Evolutionary conservation across 441 rosid species (phyloP).

Genomic region (Populus trichocarpa): DNA sequence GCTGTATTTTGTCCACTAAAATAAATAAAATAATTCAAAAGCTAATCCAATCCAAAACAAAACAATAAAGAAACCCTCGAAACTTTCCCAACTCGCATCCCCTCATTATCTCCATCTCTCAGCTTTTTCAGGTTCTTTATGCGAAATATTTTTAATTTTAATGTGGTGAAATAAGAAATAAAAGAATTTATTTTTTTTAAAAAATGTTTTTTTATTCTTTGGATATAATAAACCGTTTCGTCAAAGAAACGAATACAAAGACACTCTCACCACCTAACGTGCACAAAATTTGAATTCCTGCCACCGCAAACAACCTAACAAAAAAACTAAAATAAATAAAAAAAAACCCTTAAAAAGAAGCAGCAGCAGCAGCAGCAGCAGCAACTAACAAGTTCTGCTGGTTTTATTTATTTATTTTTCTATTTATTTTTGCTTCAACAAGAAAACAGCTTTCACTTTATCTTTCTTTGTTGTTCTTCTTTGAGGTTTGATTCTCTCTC

Average conservation of each 20-base stretch:
- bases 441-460: neutral
- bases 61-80: neutral
- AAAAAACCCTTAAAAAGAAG: slow-evolving; percentile 5
- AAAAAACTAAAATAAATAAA: neutral
- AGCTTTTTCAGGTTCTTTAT: neutral
- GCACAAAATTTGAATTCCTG: slow-evolving; percentile 10
- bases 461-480: neutral
- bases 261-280: slow-evolving; percentile 15
- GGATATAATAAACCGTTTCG: slow-evolving; percentile 13
- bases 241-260: slow-evolving; percentile 14
- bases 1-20: too few species aligned
- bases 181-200: too few species aligned
- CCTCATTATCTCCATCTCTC: neutral
- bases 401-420: too few species aligned
- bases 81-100: neutral
- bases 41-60: neutral
- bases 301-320: neutral
- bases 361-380: slow-evolving; percentile 20
- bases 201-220: too few species aligned
- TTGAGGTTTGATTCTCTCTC: slow-evolving; percentile 11
- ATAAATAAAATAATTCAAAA: too few species aligned
- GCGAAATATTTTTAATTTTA: neutral
- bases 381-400: neutral
- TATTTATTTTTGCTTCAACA: neutral
- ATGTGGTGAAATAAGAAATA: too few species aligned